A percentile compares a stretch with the other conserved stretches of the same genome.
Evolutionary conservation across 805 yeast genomes (phyloP).

Genomic region (Blastobotrys americana): DNA sequence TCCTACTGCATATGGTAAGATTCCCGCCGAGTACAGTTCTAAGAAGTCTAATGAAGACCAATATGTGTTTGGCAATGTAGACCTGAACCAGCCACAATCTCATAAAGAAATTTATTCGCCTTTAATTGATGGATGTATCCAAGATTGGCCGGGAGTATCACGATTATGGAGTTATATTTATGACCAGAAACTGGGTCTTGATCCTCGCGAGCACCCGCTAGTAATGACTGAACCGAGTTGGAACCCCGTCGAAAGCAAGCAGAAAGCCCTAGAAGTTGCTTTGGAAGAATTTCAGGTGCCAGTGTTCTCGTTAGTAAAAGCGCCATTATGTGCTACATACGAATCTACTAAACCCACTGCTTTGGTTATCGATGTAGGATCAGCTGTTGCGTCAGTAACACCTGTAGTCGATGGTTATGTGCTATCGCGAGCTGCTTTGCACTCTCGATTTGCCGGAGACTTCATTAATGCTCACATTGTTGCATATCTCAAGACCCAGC

Average conservation of each 20-base stretch:
- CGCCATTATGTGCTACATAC: conserved; percentile 57
- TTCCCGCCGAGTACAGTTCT: conserved; percentile 2
- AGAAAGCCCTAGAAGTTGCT: conserved; percentile 58
- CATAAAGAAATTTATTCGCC: conserved; percentile 31
- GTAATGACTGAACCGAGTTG: conserved; percentile 58
- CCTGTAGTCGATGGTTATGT: conserved; percentile 47
- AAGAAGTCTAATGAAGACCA: conserved; percentile 20
- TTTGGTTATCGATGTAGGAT: conserved; percentile 74
- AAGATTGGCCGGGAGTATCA: conserved; percentile 60
- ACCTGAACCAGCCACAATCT: conserved; percentile 34
- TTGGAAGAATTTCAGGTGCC: conserved; percentile 73
- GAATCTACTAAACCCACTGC: conserved; percentile 61
- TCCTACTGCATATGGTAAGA: conserved; percentile 60
- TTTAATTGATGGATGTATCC: conserved; percentile 31
- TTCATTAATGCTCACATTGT: conserved; percentile 61
- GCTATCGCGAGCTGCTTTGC: conserved; percentile 39
- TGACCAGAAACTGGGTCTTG: conserved; percentile 41
- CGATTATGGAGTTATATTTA: conserved; percentile 64
- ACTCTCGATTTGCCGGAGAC: conserved; percentile 58
- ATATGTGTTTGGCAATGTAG: conserved; percentile 33
- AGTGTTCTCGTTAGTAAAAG: conserved; percentile 63
- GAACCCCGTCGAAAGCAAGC: conserved; percentile 54
- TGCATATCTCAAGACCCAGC: conserved; percentile 36
- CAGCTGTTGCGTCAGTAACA: conserved; percentile 55
- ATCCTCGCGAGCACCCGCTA: conserved; percentile 58